Evolutionary conservation across 257 asterid genomes (phyloP).

Genomic region (Gardenia jasminoides): DNA sequence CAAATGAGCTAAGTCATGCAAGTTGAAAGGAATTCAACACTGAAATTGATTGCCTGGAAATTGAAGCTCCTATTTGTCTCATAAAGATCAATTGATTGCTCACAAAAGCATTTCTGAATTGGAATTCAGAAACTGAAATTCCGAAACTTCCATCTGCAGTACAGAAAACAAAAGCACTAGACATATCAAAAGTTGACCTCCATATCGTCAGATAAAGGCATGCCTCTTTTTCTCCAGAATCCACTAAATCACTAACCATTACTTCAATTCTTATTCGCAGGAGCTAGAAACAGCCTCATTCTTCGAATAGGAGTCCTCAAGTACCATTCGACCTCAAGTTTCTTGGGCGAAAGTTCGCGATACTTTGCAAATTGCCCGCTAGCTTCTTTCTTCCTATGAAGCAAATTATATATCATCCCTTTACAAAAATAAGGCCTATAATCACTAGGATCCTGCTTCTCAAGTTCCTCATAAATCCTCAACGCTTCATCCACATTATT

Average conservation of each 20-base stretch:
- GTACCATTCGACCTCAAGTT: conserved; percentile 81
- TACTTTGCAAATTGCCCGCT: conserved; percentile 65
- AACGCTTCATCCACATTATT: conserved; percentile 80
- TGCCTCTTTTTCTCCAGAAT: neutral
- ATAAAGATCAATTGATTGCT: too few species aligned
- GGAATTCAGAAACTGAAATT: neutral
- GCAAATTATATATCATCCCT: conserved; percentile 76
- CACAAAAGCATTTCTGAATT: neutral
- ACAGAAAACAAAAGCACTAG: too few species aligned
- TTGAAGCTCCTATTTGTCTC: too few species aligned
- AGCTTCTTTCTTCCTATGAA: conserved; percentile 69
- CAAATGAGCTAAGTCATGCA: too few species aligned
- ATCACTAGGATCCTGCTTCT: conserved; percentile 71
- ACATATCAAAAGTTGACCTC: too few species aligned
- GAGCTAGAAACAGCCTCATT: conserved; percentile 71
- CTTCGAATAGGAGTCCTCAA: conserved; percentile 72
- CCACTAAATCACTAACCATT: neutral
- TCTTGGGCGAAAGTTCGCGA: conserved; percentile 64
- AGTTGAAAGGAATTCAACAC: too few species aligned
- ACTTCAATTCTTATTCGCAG: conserved; percentile 37
- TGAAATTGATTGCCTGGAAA: too few species aligned
- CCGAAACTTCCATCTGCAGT: neutral
- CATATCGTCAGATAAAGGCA: neutral
- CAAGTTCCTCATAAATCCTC: conserved; percentile 65
- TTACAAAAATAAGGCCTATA: conserved; percentile 85